Base-by-base conservation (phyloP, 441 rosid genomes). In the Adansonia gregorii region DNA sequence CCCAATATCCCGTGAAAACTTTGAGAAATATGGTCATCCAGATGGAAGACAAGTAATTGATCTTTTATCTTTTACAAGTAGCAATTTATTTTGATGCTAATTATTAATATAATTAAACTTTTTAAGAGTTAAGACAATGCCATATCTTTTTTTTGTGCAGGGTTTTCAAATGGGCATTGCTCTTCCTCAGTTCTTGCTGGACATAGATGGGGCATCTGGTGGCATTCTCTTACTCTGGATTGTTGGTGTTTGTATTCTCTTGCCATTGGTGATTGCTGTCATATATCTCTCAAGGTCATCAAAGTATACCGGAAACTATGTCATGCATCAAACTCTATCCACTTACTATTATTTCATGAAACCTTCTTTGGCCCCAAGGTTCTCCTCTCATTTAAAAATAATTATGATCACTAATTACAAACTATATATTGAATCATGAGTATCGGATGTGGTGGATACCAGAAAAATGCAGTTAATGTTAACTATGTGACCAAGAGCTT, bases 161-260 rank as follows among this genome's bases (percentile, higher is more conserved):
- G 99, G 99, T 8, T 97, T 97, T 86, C 97, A 97, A 97, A 92
- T 96, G 98, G 99, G 99, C 79, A 93, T 96, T 59, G 99, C 99
- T 73, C 98, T 96, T 74, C 99, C 99, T 56, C 94, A 90, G 78
- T 96, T 96, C 83, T 88, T 94, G 77, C 87, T 96, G 48, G 87
- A 96, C 88, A 93, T 94, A 54, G 98, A 96, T 80, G 98, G 98
- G 76, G 92, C 98, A 75, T 94, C 90, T 56, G 99, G 98, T 83
- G 99, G 99, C 82, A 94, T 96, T 78, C 92, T 96, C 77, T 85
- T 96, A 76, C 96, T 96, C 76, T 94, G 98, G 98, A 94, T 96
- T 52, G 99, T 96, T 83, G 99, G 98, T 67, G 84, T 94, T 73
- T 96, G 99, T 83, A 96, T 96, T 85, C 98, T 96, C 69, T 86